Evolutionary conservation across 2,329 filamentous ascomycete genomes (phyloP), one percentile per base, ranked within the genome.

Genomic region (Teratosphaeria zuluensis): DNA sequence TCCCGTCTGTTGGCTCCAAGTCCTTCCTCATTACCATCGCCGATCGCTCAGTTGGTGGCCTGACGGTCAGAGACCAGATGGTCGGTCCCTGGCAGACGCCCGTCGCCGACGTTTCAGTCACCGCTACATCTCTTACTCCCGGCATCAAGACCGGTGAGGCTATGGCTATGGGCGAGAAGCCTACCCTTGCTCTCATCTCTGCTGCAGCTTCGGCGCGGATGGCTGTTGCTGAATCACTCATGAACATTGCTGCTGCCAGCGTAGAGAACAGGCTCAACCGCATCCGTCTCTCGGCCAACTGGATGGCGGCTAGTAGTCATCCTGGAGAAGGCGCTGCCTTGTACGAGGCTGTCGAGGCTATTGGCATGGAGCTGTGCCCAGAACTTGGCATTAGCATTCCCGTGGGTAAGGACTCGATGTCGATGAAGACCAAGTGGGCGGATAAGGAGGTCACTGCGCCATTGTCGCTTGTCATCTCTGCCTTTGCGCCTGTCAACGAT

Each of bases 361-460:
- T 96, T 59, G 92, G 92, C 54, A 87, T 96, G 84, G 88, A 95
- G 54, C 80, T 99, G 8, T 99, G 94, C 74, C 91, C 91, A 1
- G 81, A 88, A 66, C 81, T 97, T n/a, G 90, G 89, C 35, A 85
- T 99, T 61, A 90, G 88, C 59, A 97, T 99, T 60, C 94, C 94
- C 3, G 94, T 97, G 8, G 94, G 94, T 58, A 97, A 99, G 76
- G 94, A 99, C 73, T 97, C 92, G 0, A 96, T 95, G 75, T 96
- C 92, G 2, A 97, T 99, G 94, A 96, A 96, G 80, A 92, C 95
- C 68, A 90, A 90, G 58, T 97, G 94, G 94, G 88, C 85, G 69
- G 76, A 81, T 14, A 94, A 89, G 77, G 92, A 92, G 64, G 92
- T 97, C 55, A 96, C 90, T 42, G 90, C 94, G 4, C 94, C 94